Base-by-base conservation (phyloP, 352 stramenopile species). In the Peronospora tabacina region DNA sequence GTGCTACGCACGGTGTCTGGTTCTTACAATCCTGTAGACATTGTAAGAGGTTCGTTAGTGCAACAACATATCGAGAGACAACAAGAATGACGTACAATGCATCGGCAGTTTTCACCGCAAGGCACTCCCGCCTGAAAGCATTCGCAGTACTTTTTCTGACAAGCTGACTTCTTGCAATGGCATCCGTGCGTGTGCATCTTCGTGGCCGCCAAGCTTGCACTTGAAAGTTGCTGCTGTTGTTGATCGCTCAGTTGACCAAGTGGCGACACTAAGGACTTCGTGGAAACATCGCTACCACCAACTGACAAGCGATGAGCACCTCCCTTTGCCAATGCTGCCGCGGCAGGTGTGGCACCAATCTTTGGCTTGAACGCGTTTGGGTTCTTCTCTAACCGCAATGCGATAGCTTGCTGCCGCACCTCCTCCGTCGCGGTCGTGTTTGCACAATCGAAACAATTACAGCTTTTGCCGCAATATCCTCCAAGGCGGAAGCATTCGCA, bases 141-240 rank as follows among this genome's bases (percentile, higher is more conserved):
- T 67, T 98, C 95, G 62, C 95, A 98, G 63, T 98, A 98, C 38
- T 97, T 97, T 73, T 98, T 98, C 55, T 98, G 88, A 50, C 95
- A 98, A 2, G 85, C 88, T 16, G 85, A 97, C 59, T 98, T 98
- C 22, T 97, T 94, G 59, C 95, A 98, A 54, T 97, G 95, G 58
- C 95, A 98, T 5, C 95, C 94, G 20, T 95, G 69, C 52, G 97
- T 97, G 72, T 98, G 94, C 55, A 85, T 87, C 55, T 85, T 87
- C 41, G 73, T 86, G 22, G 57, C 33, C 53, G 48, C 34, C 52
- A 61, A 29, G 9, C 53, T 44, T n/a, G 36, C 40, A 47, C 38
- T 49, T 17, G 51, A 28, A 7, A 66, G 12, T 12, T 58, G 48
- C 24, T 71, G 49, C 12, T 50, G 58, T 49, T 56, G 44, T 12